Conservation (phyloP, 192 early-diverging fungal species). For the Rhizophagus sp. region DNA sequence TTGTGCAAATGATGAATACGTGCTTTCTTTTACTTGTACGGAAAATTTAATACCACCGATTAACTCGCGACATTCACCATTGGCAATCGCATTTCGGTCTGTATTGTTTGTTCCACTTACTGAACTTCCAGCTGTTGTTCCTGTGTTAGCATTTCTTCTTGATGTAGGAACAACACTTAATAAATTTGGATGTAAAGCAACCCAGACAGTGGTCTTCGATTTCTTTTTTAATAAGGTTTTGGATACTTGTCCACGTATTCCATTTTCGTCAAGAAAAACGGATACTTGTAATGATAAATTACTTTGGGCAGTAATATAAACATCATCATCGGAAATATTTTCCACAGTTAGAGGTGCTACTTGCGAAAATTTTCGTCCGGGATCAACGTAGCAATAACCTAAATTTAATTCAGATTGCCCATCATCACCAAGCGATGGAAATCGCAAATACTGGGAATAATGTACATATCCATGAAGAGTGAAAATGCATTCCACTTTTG, state of each 20-base stretch:
- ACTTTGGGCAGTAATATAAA: conserved; percentile 72
- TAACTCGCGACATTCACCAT: conserved; percentile 61
- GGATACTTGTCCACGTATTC: conserved; percentile 51
- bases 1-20: neutral
- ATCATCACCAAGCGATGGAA: conserved; percentile 62
- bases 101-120: conserved; percentile 2
- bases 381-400: conserved; percentile 81
- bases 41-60: conserved; percentile 83
- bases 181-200: conserved; percentile 75
- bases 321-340: conserved; percentile 67
- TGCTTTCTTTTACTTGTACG: conserved; percentile 54
- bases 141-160: conserved; percentile 29
- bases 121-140: conserved; percentile 8
- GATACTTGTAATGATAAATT: conserved; percentile 80
- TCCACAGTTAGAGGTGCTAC: conserved; percentile 68
- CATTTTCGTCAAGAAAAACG: conserved; percentile 67
- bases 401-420: conserved; percentile 66
- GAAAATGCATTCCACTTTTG: conserved; percentile 40
- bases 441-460: conserved; percentile 56
- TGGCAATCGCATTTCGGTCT: conserved; percentile 34
- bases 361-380: conserved; percentile 70
- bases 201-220: conserved; percentile 64
- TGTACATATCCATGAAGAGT: conserved; percentile 56
- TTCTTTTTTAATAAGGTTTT: conserved; percentile 53
- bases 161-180: conserved; percentile 41